Base-by-base conservation (phyloP, 305 asterid genomes). In the Fraxinus sp. region DNA sequence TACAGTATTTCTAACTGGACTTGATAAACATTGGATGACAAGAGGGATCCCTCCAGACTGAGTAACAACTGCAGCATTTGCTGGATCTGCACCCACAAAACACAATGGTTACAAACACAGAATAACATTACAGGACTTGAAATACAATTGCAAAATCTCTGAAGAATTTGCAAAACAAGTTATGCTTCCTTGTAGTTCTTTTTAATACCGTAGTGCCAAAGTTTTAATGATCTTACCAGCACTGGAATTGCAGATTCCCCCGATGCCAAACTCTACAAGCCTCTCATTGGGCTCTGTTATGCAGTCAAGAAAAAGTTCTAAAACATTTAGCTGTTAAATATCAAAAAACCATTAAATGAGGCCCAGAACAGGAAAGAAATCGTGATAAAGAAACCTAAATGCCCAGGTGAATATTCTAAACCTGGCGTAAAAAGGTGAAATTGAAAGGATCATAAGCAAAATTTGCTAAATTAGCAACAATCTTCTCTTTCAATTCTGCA, bases 401-500 rank as follows among this genome's bases (percentile, higher is more conserved):
- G n/a, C 57, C 70, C 16, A 73, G 7, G 79, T 78, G 5, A 74
- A 46, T 39, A 79, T 59, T 35, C 64, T 71, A 83, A 33, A 95
- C 99, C 97, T 95, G 97, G 73, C 95, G 97, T 85, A 95, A 78
- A 77, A 91, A 94, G 86, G 97, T 81, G 73, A 89, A 94, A 84
- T 94, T 95, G 91, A 81, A 94, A 79, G 99, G 99, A 91, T 95
- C 98, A 85, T 95, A 95, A 7, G 99, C 97, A 80, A 95, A 95
- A 87, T 95, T 94, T 16, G 96, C 97, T 88, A 95, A 89, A 87
- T 92, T 94, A 78, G 99, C 96, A 79, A 86, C 97, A 28, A 88
- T 87, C 88, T 82, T 92, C 91, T 94, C 99, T 87, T 95, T 95
- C 28, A 87, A 83, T 85, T 94, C 98, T 95, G 96, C 87, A 86